These are phyloP conservation scores for Neoboletus subvelutipes DNA, from an alignment of 768 basidiomycete species.

Conservation along the genomic window DNA sequence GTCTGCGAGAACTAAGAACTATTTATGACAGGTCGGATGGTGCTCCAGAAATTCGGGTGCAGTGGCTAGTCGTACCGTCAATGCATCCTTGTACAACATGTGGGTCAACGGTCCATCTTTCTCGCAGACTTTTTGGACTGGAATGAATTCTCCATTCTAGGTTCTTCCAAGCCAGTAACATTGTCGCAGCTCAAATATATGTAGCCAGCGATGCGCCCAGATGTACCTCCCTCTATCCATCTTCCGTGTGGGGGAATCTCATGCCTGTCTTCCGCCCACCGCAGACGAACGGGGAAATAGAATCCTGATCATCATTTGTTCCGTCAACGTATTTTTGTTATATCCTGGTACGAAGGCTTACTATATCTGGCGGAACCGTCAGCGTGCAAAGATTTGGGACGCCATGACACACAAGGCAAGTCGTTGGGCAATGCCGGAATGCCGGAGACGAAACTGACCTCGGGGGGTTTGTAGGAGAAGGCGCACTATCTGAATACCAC, in stretches of 20 bases:
- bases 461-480: constrained; percentile 42
- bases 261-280: background rate
- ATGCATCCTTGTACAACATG: constrained; percentile 62
- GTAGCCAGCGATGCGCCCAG: constrained; percentile 54
- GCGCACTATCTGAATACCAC: constrained; percentile 42
- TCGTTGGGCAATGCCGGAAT: background rate
- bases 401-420: constrained; percentile 50
- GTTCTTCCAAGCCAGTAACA: constrained; percentile 43
- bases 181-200: constrained; percentile 59
- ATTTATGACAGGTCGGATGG: constrained; percentile 44
- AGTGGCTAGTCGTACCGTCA: constrained; percentile 59
- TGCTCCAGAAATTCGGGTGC: constrained; percentile 60
- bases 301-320: constrained; percentile 51
- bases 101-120: constrained; percentile 2
- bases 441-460: background rate
- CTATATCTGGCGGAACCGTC: constrained; percentile 57
- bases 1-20: background rate
- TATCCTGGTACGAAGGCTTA: constrained; percentile 56
- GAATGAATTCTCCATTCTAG: constrained; percentile 3
- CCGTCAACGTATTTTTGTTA: constrained; percentile 49
- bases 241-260: background rate
- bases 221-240: constrained; percentile 36
- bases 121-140: background rate
- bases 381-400: constrained; percentile 55
- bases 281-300: constrained; percentile 59